Conservation (phyloP, 1,139 yeast species). For the Pichia sp. region DNA sequence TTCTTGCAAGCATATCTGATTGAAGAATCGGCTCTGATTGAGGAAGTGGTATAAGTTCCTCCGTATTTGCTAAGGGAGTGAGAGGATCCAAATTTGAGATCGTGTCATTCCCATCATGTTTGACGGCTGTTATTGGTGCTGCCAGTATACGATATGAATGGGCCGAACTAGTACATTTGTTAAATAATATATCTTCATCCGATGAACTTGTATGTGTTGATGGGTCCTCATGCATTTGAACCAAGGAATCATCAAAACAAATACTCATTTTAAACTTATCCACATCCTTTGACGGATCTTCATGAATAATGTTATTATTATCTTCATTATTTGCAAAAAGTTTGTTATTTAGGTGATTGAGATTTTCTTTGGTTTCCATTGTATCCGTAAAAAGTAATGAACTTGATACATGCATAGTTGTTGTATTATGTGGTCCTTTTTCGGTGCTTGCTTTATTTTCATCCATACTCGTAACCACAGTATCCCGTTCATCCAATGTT, state of each 20-base stretch:
- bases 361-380: neutral
- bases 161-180: neutral
- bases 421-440: neutral
- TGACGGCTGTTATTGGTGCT: neutral
- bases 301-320: neutral
- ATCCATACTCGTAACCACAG: constrained; percentile 12
- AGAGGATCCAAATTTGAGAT: constrained; percentile 8
- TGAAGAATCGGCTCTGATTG: constrained; percentile 1
- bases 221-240: constrained; percentile 5
- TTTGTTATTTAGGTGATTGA: neutral
- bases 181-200: neutral
- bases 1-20: neutral
- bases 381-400: neutral
- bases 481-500: constrained; percentile 7
- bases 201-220: constrained; percentile 10
- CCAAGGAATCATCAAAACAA: constrained; percentile 2
- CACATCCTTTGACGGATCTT: constrained; percentile 3
- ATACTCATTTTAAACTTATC: constrained; percentile 9
- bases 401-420: neutral
- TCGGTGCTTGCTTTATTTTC: constrained; percentile 1
- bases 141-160: constrained; percentile 11
- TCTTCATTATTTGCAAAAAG: neutral
- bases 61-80: neutral
- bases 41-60: constrained; percentile 2
- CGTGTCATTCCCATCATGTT: neutral